Evolutionary conservation across 1,139 yeast species (phyloP).

Genomic region (Kluyveromyces sp.): DNA sequence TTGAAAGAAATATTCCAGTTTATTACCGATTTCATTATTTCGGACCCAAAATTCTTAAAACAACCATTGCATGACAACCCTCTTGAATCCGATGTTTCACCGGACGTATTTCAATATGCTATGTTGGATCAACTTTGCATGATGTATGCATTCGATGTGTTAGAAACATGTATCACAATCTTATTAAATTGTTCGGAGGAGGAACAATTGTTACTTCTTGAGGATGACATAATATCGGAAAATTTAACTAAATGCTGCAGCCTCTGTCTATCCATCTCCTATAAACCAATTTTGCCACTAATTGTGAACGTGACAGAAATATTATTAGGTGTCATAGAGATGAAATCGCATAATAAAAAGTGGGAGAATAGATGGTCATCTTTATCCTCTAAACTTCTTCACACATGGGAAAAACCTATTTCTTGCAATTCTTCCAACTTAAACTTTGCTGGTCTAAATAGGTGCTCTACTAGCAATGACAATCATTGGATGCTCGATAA

Average conservation of each 20-base stretch:
- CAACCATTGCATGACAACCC: conserved; percentile 18
- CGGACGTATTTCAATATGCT: conserved; percentile 29
- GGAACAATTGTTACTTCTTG: conserved; percentile 14
- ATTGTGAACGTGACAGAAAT: conserved; percentile 22
- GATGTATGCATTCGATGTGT: conserved; percentile 45
- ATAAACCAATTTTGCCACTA: conserved; percentile 23
- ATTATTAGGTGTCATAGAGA: conserved; percentile 17
- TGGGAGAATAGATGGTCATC: conserved; percentile 19
- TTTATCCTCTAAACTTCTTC: background rate
- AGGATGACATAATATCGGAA: conserved; percentile 13
- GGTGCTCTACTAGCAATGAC: conserved; percentile 24
- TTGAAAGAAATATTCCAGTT: conserved; percentile 22
- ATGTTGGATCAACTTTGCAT: conserved; percentile 44
- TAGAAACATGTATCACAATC: conserved; percentile 37
- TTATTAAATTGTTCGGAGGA: conserved; percentile 15
- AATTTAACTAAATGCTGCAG: conserved; percentile 21
- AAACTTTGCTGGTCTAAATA: conserved; percentile 20
- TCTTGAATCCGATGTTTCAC: conserved; percentile 16
- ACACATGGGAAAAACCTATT: background rate
- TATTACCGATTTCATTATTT: conserved; percentile 22
- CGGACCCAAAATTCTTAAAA: conserved; percentile 22
- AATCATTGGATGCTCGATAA: conserved; percentile 17
- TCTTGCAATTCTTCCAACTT: conserved; percentile 5
- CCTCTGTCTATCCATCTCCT: conserved; percentile 25
- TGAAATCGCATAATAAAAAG: conserved; percentile 9